Evolutionary conservation across 2,329 filamentous ascomycete species (phyloP), one percentile per base, ranked within the genome.

Genomic region (Cladophialophora immunda): DNA sequence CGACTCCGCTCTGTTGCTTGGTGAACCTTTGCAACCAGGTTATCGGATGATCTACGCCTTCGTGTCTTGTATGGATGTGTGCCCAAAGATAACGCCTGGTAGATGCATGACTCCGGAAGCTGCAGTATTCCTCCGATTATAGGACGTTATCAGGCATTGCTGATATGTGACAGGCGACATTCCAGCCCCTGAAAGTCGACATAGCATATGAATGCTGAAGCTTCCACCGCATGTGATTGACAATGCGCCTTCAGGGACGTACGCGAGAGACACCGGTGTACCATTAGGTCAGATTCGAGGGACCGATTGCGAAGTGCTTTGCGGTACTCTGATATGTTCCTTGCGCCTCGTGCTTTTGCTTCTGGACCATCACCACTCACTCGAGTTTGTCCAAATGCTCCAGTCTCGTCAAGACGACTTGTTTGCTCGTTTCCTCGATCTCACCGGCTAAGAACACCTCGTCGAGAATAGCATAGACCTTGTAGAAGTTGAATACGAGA

Each of bases 351-450:
- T 9, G 13, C 3, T 13, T 19, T 57, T 25, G 5, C 7, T 29
- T 45, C 22, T 22, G 7, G n/a, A 45, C n/a, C 11, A 38, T 11
- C 1, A n/a, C 27, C 25, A 25, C 6, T 84, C 81, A 98, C 80
- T 99, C 95, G 77, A 99, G 81, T 81, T 98, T 98, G 77, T 99
- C 95, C 78, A 99, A 79, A 83, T 99, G 95, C 77, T 98, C 95
- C 79, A 99, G 78, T 74, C 95, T 83, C 62, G 95, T 98, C 76
- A 99, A 82, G 19, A 99, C 95, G 34, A 98, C 95, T 81, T 98
- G 94, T 81, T 98, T 99, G 78, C 93, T 97, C 69, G 94, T 98
- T 86, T 99, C 95, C 81, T 99, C 93, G 68, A 99, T 97, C 85
- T 99, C 95, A 19, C 95, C 95, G 0, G 95, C 95, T 68, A 99